These are phyloP conservation scores for Phoma herbarum DNA, from an alignment of 2,329 filamentous ascomycete species.

Conservation along the genomic window DNA sequence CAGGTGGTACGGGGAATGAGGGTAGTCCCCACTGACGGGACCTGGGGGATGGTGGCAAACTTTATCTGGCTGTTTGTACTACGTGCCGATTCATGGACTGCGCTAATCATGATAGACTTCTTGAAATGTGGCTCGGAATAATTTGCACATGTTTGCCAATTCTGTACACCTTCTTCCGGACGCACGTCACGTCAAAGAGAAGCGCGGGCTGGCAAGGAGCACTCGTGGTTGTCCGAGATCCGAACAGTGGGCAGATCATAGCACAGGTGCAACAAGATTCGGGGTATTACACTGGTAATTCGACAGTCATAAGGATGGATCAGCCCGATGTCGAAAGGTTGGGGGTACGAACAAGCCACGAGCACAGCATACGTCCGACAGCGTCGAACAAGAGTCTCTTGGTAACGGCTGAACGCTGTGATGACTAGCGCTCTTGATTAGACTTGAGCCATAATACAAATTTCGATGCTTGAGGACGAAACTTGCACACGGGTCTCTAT, in stretches of 20 bases:
- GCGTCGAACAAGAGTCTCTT: constrained; percentile 25
- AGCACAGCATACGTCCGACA: constrained; percentile 8
- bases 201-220: background rate
- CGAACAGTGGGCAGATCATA: constrained; percentile 13
- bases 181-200: background rate
- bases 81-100: background rate
- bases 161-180: constrained; percentile 21
- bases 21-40: constrained; percentile 20
- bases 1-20: constrained; percentile 21
- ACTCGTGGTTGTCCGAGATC: constrained; percentile 10
- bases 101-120: constrained; percentile 17
- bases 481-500: background rate
- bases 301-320: constrained; percentile 3
- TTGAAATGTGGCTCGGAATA: constrained; percentile 31
- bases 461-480: background rate
- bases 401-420: constrained; percentile 10
- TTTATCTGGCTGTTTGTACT: constrained; percentile 30
- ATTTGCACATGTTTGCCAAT: constrained; percentile 28
- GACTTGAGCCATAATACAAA: background rate
- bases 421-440: constrained; percentile 4
- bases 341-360: background rate
- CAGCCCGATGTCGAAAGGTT: constrained; percentile 5
- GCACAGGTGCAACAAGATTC: constrained; percentile 3
- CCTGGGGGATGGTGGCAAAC: constrained; percentile 27
- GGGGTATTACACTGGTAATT: constrained; percentile 11